phyloP scores from a whole-genome alignment of 495 filamentous ascomycete species.

The Durotheca rogersii region DNA sequence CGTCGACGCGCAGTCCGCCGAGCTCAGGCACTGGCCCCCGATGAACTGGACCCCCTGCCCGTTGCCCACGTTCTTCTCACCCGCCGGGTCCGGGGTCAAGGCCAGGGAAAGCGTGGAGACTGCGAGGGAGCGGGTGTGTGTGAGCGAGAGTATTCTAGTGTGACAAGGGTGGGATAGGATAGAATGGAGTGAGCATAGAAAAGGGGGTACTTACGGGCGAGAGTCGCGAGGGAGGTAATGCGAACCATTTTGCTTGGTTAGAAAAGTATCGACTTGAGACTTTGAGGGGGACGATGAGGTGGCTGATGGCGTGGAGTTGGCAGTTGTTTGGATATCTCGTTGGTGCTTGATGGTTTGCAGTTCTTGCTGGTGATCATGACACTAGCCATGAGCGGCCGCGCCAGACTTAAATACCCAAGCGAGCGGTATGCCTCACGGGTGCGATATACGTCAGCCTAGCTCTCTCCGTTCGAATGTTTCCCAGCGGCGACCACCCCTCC shows the following conservation, averaged over 20 bases:
- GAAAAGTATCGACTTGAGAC: too few species aligned
- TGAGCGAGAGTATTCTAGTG: slow-evolving; percentile 13
- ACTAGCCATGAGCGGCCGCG: slow-evolving; percentile 9
- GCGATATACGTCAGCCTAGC: background rate
- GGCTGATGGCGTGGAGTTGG: slow-evolving; percentile 15
- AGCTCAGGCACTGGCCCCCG: slow-evolving; percentile 38
- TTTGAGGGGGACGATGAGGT: too few species aligned
- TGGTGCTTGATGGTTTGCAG: slow-evolving; percentile 6
- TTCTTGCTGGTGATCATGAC: slow-evolving; percentile 14
- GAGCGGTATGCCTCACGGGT: background rate
- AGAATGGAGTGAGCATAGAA: background rate
- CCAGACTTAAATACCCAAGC: slow-evolving; percentile 23
- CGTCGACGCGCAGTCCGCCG: slow-evolving; percentile 35
- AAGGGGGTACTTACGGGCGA: slow-evolving; percentile 35
- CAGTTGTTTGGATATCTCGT: slow-evolving; percentile 5
- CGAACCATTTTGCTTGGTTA: slow-evolving; percentile 38
- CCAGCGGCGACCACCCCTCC: background rate
- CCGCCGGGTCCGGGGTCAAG: slow-evolving; percentile 36
- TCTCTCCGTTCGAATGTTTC: slow-evolving; percentile 2
- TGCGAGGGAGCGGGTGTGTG: slow-evolving; percentile 23
- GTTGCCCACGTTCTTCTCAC: slow-evolving; percentile 43
- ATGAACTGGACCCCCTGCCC: slow-evolving; percentile 38
- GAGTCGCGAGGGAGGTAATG: slow-evolving; percentile 35
- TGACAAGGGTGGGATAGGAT: background rate
- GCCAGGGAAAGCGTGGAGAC: background rate